These are phyloP conservation scores for Arthroderma sp. DNA, from an alignment of 2,329 filamentous ascomycete species.

Conservation along the genomic window DNA sequence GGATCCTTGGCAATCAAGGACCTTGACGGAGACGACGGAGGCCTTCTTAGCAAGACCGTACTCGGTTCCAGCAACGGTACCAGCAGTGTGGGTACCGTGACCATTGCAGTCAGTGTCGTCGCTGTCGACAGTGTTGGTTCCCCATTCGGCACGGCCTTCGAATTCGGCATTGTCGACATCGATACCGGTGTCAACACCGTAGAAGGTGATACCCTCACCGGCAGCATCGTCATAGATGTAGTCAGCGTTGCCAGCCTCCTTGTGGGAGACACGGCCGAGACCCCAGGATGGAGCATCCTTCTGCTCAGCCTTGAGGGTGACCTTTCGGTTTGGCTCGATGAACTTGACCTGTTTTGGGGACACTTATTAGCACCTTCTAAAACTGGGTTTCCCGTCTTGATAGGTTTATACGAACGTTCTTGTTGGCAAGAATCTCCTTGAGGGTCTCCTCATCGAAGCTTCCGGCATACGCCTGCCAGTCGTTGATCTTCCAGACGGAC, in stretches of 20 bases:
- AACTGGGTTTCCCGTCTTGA: no score
- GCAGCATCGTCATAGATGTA: slow-evolving; percentile 25
- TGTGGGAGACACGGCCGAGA: slow-evolving; percentile 23
- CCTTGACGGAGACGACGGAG: slow-evolving; percentile 36
- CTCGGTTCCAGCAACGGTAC: slow-evolving; percentile 21
- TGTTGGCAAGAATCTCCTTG: slow-evolving; percentile 4
- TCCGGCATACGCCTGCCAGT: slow-evolving; percentile 8
- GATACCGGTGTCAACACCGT: slow-evolving; percentile 28
- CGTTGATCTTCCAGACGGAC: slow-evolving; percentile 4
- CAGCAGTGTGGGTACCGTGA: slow-evolving; percentile 29
- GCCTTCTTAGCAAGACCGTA: slow-evolving; percentile 28
- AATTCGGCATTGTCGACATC: slow-evolving; percentile 23
- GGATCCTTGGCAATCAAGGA: slow-evolving; percentile 31
- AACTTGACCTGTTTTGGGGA: slow-evolving; percentile 8
- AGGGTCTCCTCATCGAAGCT: slow-evolving; percentile 10
- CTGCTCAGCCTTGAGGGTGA: slow-evolving; percentile 7
- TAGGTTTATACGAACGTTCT: not conserved
- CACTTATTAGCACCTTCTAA: no score
- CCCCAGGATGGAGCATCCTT: slow-evolving; percentile 21
- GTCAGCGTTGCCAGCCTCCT: slow-evolving; percentile 11
- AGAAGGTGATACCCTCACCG: slow-evolving; percentile 23
- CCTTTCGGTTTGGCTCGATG: slow-evolving; percentile 7
- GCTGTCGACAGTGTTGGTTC: slow-evolving; percentile 19
- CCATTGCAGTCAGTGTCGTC: slow-evolving; percentile 17
- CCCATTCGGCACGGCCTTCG: slow-evolving; percentile 23